phyloP scores from a whole-genome alignment of 2,329 filamentous ascomycete genomes.

The Chrysoporthe cubensis region DNA sequence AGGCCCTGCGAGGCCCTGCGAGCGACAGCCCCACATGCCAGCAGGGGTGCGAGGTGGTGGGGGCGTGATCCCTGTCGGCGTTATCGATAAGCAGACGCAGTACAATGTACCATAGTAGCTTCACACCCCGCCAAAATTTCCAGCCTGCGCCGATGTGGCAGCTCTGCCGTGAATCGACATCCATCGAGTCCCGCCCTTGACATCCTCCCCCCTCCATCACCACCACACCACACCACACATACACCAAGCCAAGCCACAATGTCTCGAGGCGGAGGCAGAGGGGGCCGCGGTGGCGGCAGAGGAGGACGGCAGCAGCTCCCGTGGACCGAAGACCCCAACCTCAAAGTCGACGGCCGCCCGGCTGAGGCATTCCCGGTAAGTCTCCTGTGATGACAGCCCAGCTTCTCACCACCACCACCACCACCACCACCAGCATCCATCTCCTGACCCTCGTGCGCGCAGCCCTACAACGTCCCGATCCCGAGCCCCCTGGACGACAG shows the following conservation, averaged over 20 bases:
- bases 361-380: constrained; percentile 64
- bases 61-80: too few relatives aligned
- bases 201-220: neutral
- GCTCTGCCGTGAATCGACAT: neutral
- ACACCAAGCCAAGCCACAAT: constrained; percentile 38
- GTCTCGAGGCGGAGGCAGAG: constrained; percentile 57
- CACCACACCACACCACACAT: neutral
- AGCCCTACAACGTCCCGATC: constrained; percentile 56
- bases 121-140: constrained; percentile 26
- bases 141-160: constrained; percentile 4
- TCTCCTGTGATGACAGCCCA: neutral
- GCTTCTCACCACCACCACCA: too few relatives aligned
- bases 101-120: neutral
- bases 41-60: too few relatives aligned
- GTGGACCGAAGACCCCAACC: constrained; percentile 58
- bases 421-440: neutral
- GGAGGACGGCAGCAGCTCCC: constrained; percentile 52
- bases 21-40: too few relatives aligned
- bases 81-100: neutral
- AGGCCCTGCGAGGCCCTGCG: too few relatives aligned
- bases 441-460: neutral
- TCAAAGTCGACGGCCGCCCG: constrained; percentile 54
- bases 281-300: constrained; percentile 54
- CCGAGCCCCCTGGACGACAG: constrained; percentile 47
- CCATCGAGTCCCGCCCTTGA: too few relatives aligned